A percentile compares a stretch with the other conserved stretches of the same genome.
Evolutionary conservation across 495 filamentous ascomycete species (phyloP).

Genomic region (Cladorrhinum samala): DNA sequence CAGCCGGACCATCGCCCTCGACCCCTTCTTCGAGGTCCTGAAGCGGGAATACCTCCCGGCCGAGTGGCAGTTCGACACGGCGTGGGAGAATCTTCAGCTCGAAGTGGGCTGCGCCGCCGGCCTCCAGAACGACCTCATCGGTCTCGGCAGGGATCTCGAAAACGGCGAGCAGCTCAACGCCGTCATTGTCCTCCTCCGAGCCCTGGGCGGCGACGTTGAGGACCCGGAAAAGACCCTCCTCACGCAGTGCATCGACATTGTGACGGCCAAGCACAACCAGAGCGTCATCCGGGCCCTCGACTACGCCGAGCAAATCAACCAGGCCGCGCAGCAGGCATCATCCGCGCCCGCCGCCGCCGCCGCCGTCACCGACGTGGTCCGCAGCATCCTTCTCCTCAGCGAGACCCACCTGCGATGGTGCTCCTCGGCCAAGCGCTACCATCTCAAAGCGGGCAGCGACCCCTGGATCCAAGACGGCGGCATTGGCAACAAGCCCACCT

Average conservation of each 20-base stretch:
- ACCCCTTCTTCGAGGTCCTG: constrained; percentile 21
- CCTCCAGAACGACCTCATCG: constrained; percentile 22
- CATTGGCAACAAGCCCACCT: neutral
- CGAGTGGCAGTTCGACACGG: neutral
- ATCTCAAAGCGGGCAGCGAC: neutral
- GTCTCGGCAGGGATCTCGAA: constrained; percentile 14
- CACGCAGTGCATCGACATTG: constrained; percentile 1
- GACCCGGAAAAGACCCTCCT: neutral
- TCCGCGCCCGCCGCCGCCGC: too few relatives aligned
- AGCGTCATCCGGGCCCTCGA: constrained; percentile 9
- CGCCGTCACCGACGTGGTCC: neutral
- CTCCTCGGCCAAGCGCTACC: constrained; percentile 12
- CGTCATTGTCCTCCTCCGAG: constrained; percentile 12
- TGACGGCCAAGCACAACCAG: constrained; percentile 11
- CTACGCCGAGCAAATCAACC: neutral
- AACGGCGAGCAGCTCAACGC: constrained; percentile 18
- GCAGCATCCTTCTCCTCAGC: constrained; percentile 12
- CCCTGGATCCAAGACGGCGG: neutral
- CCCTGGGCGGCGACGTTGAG: neutral
- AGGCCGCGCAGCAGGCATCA: neutral
- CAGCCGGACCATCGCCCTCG: constrained; percentile 16
- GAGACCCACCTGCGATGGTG: constrained; percentile 20
- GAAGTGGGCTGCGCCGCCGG: constrained; percentile 11
- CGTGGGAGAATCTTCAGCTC: constrained; percentile 8
- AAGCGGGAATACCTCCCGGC: constrained; percentile 9